A percentile compares a stretch with the other conserved stretches of the same genome.
These are phyloP conservation scores for Penicillium angulare DNA, from an alignment of 495 filamentous ascomycete species.

Conservation along the genomic window DNA sequence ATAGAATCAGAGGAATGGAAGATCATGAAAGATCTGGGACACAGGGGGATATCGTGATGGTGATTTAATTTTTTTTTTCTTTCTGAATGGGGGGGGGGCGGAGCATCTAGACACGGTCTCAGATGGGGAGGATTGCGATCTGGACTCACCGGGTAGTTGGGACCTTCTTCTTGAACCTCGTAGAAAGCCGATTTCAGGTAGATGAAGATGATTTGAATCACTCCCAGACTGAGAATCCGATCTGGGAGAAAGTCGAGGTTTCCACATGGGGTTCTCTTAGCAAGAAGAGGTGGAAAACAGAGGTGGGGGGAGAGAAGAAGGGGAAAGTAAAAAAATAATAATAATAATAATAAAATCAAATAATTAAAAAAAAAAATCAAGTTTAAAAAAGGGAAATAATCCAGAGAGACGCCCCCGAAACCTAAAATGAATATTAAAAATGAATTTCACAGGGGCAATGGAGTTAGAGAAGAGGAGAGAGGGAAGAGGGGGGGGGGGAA, in stretches of 20 bases:
- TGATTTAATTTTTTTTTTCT: too few species aligned
- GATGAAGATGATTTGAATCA: conserved; percentile 31
- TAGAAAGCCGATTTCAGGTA: conserved; percentile 39
- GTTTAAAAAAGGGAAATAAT: too few species aligned
- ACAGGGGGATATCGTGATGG: too few species aligned
- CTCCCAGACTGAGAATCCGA: conserved; percentile 43
- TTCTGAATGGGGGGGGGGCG: neutral
- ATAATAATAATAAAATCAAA: conserved; percentile 4
- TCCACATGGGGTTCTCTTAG: conserved; percentile 40
- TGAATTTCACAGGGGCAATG: conserved; percentile 3
- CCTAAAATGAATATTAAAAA: conserved; percentile 11
- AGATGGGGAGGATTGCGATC: neutral
- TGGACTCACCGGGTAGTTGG: conserved; percentile 31
- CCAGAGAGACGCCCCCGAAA: conserved; percentile 12
- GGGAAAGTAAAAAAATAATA: conserved; percentile 12
- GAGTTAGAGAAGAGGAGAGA: conserved; percentile 10
- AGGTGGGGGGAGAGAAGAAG: conserved; percentile 16
- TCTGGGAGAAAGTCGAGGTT: conserved; percentile 45
- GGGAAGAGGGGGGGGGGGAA: conserved; percentile 12
- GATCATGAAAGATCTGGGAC: too few species aligned
- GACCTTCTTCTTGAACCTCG: conserved; percentile 41
- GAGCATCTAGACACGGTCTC: conserved; percentile 13
- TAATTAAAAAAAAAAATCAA: conserved; percentile 5
- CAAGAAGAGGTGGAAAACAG: conserved; percentile 16
- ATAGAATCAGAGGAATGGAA: conserved; percentile 1